Base-by-base conservation (phyloP, 257 asterid species). In the Solanum microdontum region DNA sequence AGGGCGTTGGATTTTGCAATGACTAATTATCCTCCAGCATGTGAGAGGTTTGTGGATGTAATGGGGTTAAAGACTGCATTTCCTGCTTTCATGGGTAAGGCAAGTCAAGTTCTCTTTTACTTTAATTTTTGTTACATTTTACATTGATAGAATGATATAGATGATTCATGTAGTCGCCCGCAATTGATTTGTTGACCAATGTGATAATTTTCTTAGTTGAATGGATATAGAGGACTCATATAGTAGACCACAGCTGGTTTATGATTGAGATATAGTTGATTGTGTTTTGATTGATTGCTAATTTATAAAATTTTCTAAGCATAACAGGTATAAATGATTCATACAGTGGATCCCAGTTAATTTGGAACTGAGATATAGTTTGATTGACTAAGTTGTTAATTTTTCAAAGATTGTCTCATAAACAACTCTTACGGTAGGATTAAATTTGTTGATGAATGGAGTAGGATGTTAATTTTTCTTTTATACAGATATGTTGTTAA, bases 51-150 rank as follows among this genome's bases (percentile, higher is more conserved):
- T 90, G 90, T 97, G 87, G 99, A 97, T 94, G 99, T 97, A 60
- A 93, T 95, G 98, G 99, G 99, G 75, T 90, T 97, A 88, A 97
- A 95, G 97, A 97, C 99, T 62, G 99, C 97, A 5, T 97, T 97
- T 91, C 99, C 99, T 34, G 99, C 99, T 92, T 97, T 96, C 90
- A 97, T 97, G 99, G 99, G 99, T 95, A 97, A 97, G 99, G 99
- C 98, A 97, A 97, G 99, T 97, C 85, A 93, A 88, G 30, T 83
- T 88, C 91, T 94, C 94, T 88, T 87, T 55, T 83, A 7, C 39
- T 87, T 43, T 85, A 13, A 8, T 36, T 60, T 87, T 70, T 19
- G 48, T 36, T 80, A 64, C 45, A 87, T 87, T 82, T 69, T 66
- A 24, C 33, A 11, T 26, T 7, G 39, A 43, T 13, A 8, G 39